Percentiles rank a stretch among this genome's conserved stretches.
These are phyloP conservation scores for Neonothopanus nambi DNA, from an alignment of 1,284 basidiomycete species.

Conservation along the genomic window DNA sequence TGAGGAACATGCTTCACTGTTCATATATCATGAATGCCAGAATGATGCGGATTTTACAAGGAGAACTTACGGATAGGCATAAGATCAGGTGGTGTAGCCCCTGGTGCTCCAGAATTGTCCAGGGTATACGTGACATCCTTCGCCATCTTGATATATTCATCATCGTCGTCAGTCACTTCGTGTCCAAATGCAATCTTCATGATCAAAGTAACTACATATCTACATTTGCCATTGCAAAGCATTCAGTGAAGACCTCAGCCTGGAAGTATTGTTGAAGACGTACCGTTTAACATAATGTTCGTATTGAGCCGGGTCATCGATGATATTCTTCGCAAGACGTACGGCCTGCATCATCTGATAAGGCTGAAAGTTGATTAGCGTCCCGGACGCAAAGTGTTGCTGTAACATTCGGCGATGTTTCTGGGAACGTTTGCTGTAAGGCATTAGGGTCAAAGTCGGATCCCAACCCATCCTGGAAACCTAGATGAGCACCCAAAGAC, in stretches of 20 bases:
- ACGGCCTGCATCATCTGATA: neutral
- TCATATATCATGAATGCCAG: neutral
- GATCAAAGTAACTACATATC: neutral
- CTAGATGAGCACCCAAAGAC: neutral
- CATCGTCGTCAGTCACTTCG: neutral
- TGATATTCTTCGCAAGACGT: neutral
- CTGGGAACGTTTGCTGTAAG: conserved; percentile 1
- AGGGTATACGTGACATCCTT: neutral
- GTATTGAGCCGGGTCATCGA: neutral
- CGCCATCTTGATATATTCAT: neutral
- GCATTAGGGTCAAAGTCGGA: neutral
- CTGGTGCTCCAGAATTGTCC: neutral
- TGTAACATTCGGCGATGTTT: neutral
- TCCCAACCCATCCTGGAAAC: neutral
- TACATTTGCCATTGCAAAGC: neutral
- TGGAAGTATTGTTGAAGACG: neutral
- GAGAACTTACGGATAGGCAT: neutral
- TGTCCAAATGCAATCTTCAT: neutral
- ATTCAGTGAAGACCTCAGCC: no score
- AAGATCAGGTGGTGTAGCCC: neutral
- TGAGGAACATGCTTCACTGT: neutral
- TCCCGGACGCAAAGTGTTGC: neutral
- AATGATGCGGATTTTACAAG: neutral
- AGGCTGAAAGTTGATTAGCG: neutral
- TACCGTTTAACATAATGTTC: neutral